A percentile compares a stretch with the other conserved stretches of the same genome.
These are phyloP conservation scores for Solanum hybrid DNA, from an alignment of 305 asterid genomes.

Conservation along the genomic window DNA sequence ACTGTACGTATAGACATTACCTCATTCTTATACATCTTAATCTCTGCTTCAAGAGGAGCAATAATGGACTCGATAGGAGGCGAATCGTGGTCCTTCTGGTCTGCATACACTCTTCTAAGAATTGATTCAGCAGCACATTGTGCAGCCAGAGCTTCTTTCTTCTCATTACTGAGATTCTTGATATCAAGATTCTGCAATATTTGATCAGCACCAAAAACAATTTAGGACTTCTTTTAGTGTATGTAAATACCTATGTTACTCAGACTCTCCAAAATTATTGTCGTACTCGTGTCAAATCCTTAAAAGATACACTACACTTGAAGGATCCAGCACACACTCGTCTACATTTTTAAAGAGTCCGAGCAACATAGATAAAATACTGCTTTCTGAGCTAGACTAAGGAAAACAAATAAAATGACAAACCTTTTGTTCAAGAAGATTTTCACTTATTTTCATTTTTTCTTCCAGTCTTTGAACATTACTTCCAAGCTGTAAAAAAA, in stretches of 20 bases:
- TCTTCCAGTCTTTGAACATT: constrained; percentile 52
- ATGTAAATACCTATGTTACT: not conserved
- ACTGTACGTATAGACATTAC: constrained; percentile 17
- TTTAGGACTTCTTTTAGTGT: not conserved
- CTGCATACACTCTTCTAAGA: constrained; percentile 71
- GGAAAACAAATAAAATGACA: not conserved
- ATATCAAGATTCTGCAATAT: constrained; percentile 64
- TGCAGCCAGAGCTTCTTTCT: constrained; percentile 71
- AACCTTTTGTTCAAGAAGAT: constrained; percentile 68
- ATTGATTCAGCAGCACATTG: constrained; percentile 95
- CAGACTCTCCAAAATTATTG: not conserved
- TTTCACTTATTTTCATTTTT: constrained; percentile 45
- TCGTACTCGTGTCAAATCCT: not conserved
- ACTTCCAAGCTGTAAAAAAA: constrained; percentile 44
- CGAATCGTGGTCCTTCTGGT: constrained; percentile 61
- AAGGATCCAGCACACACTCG: not conserved
- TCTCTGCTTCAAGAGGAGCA: constrained; percentile 89
- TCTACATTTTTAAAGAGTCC: not conserved
- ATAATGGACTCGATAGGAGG: constrained; percentile 60
- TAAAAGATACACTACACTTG: not conserved
- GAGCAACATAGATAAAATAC: not conserved
- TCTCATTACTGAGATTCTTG: constrained; percentile 54
- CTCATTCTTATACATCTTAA: constrained; percentile 67
- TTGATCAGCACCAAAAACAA: not conserved
- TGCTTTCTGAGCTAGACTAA: not conserved